These are phyloP conservation scores for Ensete glaucum DNA, from an alignment of 176 grass and related monocot genomes.

Conservation along the genomic window DNA sequence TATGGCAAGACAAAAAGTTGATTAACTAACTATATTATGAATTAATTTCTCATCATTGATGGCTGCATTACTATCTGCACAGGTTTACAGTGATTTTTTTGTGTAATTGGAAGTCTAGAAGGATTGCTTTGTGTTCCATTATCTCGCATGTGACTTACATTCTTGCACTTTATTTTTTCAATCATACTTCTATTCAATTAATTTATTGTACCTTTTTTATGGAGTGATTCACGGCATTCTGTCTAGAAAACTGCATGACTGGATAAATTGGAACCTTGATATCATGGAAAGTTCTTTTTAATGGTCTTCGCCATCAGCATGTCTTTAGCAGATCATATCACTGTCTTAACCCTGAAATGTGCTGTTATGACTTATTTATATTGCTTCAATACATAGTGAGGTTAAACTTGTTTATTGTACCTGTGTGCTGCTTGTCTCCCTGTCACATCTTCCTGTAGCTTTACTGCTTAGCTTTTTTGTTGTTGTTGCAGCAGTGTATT, in stretches of 20 bases:
- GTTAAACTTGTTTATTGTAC: not conserved
- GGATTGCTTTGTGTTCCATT: not conserved
- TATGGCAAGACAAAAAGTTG: too few species aligned
- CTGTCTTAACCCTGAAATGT: not conserved
- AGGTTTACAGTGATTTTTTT: too few species aligned
- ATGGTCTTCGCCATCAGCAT: not conserved
- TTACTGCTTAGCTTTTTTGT: not conserved
- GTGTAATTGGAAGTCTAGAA: not conserved
- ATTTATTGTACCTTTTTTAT: not conserved
- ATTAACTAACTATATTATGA: too few species aligned
- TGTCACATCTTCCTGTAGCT: not conserved
- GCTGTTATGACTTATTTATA: not conserved
- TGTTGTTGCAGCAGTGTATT: not conserved
- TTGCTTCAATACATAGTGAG: not conserved
- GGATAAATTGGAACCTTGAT: not conserved
- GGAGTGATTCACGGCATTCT: not conserved
- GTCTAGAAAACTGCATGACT: not conserved
- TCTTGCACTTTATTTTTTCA: not conserved
- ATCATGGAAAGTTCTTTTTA: not conserved
- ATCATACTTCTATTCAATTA: not conserved
- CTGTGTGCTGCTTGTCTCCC: not conserved
- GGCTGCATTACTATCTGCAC: too few species aligned
- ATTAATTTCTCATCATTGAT: too few species aligned
- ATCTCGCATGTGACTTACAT: not conserved
- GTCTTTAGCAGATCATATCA: not conserved